A percentile compares a stretch with the other conserved stretches of the same genome.
Conservation (phyloP, 2,329 filamentous ascomycete genomes). For the Colletotrichum sp. region DNA sequence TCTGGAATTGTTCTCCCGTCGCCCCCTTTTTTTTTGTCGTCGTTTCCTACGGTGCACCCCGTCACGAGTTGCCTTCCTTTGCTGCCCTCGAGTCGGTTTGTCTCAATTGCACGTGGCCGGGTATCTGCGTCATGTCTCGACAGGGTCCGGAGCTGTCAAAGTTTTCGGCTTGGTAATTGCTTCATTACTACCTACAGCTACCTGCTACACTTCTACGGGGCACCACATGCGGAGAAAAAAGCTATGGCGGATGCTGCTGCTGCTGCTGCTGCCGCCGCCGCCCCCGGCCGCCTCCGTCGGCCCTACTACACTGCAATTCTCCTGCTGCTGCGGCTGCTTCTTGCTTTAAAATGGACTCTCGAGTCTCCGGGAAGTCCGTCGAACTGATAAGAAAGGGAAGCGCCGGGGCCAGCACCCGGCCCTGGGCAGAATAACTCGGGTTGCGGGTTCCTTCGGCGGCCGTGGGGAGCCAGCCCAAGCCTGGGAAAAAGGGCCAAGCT, state of each 20-base stretch:
- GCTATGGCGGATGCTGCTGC: neutral
- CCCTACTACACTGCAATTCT: neutral
- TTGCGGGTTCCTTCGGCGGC: neutral
- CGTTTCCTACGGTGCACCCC: neutral
- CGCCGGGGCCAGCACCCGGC: neutral
- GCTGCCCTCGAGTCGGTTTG: neutral
- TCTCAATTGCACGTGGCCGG: neutral
- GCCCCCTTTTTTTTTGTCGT: neutral
- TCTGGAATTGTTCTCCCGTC: conserved; percentile 17
- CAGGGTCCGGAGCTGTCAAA: conserved; percentile 13
- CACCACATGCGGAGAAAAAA: neutral
- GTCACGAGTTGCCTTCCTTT: neutral
- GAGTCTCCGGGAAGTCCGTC: neutral
- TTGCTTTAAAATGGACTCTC: neutral
- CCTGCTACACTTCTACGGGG: neutral
- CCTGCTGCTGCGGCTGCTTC: neutral
- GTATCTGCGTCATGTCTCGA: conserved; percentile 5
- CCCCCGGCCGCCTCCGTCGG: neutral
- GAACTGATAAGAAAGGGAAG: neutral
- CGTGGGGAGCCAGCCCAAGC: neutral
- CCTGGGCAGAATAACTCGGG: neutral
- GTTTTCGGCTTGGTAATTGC: neutral
- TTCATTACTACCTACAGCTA: neutral
- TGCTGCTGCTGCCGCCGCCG: too few relatives aligned
- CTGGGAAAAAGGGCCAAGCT: neutral